Base-by-base conservation (phyloP, 805 yeast genomes). In the Candida peoriensis region DNA sequence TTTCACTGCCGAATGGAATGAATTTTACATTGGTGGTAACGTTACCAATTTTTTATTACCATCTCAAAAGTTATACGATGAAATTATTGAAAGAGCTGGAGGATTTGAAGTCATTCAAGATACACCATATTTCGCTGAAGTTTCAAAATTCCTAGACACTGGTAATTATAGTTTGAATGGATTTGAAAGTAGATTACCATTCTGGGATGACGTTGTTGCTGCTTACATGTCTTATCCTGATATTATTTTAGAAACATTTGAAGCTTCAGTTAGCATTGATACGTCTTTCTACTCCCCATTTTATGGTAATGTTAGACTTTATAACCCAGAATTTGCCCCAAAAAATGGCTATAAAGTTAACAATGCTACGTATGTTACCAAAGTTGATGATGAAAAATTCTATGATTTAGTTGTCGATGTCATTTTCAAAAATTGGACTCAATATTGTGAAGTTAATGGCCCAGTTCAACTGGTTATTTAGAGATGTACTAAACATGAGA, bases 191-290 rank as follows among this genome's bases (percentile, higher is more conserved):
- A 55, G 58, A 15, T 48, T 66, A 28, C 70, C 70, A 45, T 60
- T 61, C 48, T 63, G 71, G 69, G 70, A 64, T 48, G 65, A 60
- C 32, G 68, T 61, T 39, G 70, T 63, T 20, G 43, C 61, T 30
- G 62, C 61, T 6, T 56, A 52, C 47, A 54, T 64, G 56, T 53
- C 60, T 5, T 53, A 37, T 46, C 69, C 69, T 28, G 68, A 64
- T 4, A 30, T 64, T 32, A 44, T 63, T 13, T 29, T 42, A 9
- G 53, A 48, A 31, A 48, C 63, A 16, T 50, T 55, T 14, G 52
- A 60, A 20, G 58, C 59, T 32, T 39, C 49, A 24, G 55, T 53
- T 32, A 62, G 66, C 11, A 65, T 64, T 34, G 69, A 63, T 44
- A 64, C 68, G 20, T 41, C 64, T 7, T 66, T 50, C 45, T 52